Conservation (phyloP, 306 rosid genomes). For the Lupinus albus region DNA sequence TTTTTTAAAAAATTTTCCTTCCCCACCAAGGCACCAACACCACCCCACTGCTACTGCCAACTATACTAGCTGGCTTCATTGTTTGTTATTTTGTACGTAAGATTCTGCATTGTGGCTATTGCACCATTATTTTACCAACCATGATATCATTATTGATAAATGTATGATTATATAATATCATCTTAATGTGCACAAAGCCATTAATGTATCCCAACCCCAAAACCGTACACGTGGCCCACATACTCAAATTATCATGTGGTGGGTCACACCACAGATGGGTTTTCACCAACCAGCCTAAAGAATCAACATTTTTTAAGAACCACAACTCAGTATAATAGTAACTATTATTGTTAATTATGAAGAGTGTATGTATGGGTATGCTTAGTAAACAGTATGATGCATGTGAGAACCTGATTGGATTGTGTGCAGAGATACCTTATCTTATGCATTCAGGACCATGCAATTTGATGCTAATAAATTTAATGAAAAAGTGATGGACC, state of each 20-base stretch:
- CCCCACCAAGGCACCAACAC: constrained; percentile 40
- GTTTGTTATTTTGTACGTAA: constrained; percentile 54
- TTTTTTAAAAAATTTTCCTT: constrained; percentile 10
- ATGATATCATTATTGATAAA: constrained; percentile 48
- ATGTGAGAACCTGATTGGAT: constrained; percentile 56
- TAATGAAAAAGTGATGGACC: constrained; percentile 30
- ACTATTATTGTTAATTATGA: background rate
- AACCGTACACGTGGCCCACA: constrained; percentile 72
- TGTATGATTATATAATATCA: constrained; percentile 46
- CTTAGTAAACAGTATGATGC: constrained; percentile 52
- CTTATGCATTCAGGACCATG: constrained; percentile 49
- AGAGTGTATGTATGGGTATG: constrained; percentile 18
- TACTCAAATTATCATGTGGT: constrained; percentile 53
- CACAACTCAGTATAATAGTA: constrained; percentile 39
- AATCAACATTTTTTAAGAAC: constrained; percentile 35
- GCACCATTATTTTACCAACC: too few species aligned
- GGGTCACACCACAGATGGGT: constrained; percentile 47
- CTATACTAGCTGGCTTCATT: constrained; percentile 41
- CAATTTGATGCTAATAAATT: constrained; percentile 42
- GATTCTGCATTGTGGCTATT: constrained; percentile 53
- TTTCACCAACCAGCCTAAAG: constrained; percentile 48
- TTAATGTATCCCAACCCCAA: constrained; percentile 45
- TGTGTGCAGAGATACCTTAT: constrained; percentile 28
- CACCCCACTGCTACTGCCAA: constrained; percentile 47
- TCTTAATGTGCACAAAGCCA: constrained; percentile 43